A percentile compares a stretch with the other conserved stretches of the same genome.
phyloP scores from a whole-genome alignment of 768 basidiomycete species.

The Auriscalpium orientale region DNA sequence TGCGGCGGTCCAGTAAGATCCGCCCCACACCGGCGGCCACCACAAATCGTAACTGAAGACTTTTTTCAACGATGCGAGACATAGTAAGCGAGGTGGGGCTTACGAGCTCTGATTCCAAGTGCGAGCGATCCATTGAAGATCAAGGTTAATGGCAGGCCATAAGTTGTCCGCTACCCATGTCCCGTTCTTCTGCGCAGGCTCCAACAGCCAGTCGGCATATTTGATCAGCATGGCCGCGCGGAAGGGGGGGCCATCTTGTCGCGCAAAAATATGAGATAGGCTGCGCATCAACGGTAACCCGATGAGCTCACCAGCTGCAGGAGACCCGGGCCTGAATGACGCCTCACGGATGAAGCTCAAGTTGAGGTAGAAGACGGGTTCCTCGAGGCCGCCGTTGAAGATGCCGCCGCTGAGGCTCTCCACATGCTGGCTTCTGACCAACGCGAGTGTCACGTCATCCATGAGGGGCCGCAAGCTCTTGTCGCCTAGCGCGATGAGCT shows the following conservation, averaged over 20 bases:
- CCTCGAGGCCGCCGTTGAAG: conserved; percentile 5
- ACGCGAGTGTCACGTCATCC: conserved; percentile 1
- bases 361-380: conserved; percentile 2
- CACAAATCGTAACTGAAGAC: conserved; percentile 5
- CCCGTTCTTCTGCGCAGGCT: conserved; percentile 3
- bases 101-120: conserved; percentile 11
- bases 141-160: conserved; percentile 8
- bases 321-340: neutral
- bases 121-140: conserved; percentile 5
- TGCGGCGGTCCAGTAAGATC: conserved; percentile 8
- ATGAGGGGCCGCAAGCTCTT: conserved; percentile 2
- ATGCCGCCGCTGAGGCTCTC: conserved; percentile 6
- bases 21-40: conserved; percentile 6
- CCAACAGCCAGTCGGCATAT: conserved; percentile 9
- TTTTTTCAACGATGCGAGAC: neutral
- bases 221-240: conserved; percentile 2
- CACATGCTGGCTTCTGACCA: conserved; percentile 6
- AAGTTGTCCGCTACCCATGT: neutral
- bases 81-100: neutral
- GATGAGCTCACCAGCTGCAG: conserved; percentile 3
- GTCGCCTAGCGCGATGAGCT: neutral
- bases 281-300: neutral
- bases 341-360: neutral
- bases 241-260: conserved; percentile 3
- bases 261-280: neutral